A percentile compares a stretch with the other conserved stretches of the same genome.
Conservation (phyloP, 2,329 filamentous ascomycete species). For the Calonectria pseudoreteaudii region DNA sequence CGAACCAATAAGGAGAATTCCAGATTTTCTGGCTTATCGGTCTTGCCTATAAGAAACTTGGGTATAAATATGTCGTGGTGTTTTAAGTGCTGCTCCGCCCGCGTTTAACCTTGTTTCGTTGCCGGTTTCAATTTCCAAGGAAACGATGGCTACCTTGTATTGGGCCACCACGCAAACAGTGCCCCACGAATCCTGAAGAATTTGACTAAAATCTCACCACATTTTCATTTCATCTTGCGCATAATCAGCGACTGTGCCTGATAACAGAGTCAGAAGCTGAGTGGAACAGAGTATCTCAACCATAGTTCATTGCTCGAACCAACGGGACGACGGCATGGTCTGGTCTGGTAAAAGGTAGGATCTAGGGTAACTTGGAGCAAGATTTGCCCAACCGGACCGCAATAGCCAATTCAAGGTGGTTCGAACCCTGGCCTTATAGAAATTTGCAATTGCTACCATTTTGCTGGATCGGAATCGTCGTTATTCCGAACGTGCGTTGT, state of each 20-base stretch:
- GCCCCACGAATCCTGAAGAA: neutral
- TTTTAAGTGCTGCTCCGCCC: neutral
- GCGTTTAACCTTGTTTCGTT: neutral
- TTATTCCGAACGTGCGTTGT: too few species aligned
- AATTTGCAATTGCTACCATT: too few species aligned
- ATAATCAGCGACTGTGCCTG: neutral
- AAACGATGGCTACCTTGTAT: neutral
- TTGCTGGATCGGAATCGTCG: too few species aligned
- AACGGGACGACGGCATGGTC: neutral
- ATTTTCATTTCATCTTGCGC: neutral
- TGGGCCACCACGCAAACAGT: neutral
- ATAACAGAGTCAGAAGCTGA: neutral
- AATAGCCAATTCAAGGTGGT: too few species aligned
- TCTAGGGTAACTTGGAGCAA: too few species aligned
- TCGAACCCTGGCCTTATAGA: too few species aligned
- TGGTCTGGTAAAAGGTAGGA: too few species aligned
- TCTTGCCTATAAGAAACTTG: neutral
- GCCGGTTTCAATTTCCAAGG: neutral
- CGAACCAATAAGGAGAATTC: neutral
- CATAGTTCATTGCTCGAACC: neutral
- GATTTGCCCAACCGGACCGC: too few species aligned
- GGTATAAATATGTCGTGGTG: neutral
- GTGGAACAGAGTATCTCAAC: neutral
- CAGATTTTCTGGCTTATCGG: neutral
- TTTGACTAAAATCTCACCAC: neutral